phyloP scores from a whole-genome alignment of 192 early-diverging fungal genomes.

The Rhizoclosmatium sp. region DNA sequence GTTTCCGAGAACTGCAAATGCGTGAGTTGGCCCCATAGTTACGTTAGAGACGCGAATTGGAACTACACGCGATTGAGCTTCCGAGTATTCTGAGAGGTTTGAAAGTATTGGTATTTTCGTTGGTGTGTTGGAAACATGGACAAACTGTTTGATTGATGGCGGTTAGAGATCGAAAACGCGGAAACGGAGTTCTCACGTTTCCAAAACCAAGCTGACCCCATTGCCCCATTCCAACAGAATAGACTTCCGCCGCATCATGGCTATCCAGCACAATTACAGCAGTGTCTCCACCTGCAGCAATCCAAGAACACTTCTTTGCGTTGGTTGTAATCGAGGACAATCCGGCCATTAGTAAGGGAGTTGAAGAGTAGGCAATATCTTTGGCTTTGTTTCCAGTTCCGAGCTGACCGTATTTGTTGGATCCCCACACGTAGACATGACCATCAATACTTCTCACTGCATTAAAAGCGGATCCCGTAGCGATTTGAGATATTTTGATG shows the following conservation, averaged over 20 bases:
- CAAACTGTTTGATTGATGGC: neutral
- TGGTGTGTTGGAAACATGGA: constrained; percentile 38
- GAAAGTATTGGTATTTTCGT: constrained; percentile 38
- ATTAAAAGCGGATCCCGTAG: constrained; percentile 48
- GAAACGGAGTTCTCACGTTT: constrained; percentile 6
- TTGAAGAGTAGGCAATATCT: constrained; percentile 18
- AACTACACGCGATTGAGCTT: constrained; percentile 11
- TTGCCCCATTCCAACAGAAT: constrained; percentile 48
- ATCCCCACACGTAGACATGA: constrained; percentile 48
- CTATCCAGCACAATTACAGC: constrained; percentile 42
- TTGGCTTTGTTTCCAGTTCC: constrained; percentile 17
- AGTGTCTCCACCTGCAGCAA: constrained; percentile 54
- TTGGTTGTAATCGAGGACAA: neutral
- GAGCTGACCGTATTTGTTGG: constrained; percentile 46
- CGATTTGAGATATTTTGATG: constrained; percentile 37
- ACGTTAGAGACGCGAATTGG: constrained; percentile 43
- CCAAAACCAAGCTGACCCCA: constrained; percentile 54
- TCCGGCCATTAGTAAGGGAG: constrained; percentile 27
- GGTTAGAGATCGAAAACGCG: neutral
- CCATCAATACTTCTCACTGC: constrained; percentile 43
- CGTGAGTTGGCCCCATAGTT: constrained; percentile 34
- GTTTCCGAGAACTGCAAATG: constrained; percentile 42
- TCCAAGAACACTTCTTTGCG: constrained; percentile 31
- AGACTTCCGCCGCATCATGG: constrained; percentile 34
- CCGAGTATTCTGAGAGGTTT: constrained; percentile 43